A percentile compares a stretch with the other conserved stretches of the same genome.
Conservation (phyloP, 2,329 filamentous ascomycete genomes). For the Fusarium marasasianum region DNA sequence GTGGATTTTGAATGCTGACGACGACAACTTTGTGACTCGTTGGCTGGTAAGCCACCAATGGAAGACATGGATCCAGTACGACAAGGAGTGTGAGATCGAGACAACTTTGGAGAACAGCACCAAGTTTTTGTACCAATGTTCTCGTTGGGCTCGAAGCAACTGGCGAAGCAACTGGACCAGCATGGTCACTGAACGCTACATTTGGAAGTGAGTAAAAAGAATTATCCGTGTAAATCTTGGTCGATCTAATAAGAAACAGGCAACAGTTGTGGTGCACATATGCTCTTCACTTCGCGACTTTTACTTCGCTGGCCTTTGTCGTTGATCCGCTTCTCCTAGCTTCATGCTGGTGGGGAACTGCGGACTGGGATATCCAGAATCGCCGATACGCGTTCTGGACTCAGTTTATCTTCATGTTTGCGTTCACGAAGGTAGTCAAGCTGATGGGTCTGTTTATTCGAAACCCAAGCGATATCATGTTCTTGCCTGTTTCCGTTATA, state of each 20-base stretch:
- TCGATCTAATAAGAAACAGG: constrained; percentile 57
- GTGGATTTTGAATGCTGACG: constrained; percentile 92
- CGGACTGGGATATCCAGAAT: constrained; percentile 62
- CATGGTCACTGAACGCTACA: constrained; percentile 81
- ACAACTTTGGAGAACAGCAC: constrained; percentile 90
- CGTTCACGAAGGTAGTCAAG: constrained; percentile 90
- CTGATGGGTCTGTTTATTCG: constrained; percentile 85
- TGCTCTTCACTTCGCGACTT: constrained; percentile 89
- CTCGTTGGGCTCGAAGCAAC: constrained; percentile 95
- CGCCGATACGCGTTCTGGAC: constrained; percentile 67
- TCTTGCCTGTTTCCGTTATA: constrained; percentile 83
- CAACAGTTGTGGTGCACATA: constrained; percentile 95
- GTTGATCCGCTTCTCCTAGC: constrained; percentile 79
- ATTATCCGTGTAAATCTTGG: neutral
- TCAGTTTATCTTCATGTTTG: constrained; percentile 78
- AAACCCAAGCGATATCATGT: constrained; percentile 82
- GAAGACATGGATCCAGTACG: constrained; percentile 96
- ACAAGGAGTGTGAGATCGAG: constrained; percentile 88
- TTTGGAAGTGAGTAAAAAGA: constrained; percentile 80
- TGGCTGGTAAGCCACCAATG: constrained; percentile 93
- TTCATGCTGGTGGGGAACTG: constrained; percentile 75
- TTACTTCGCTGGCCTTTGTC: constrained; percentile 86
- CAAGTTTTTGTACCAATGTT: constrained; percentile 92
- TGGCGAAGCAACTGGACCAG: constrained; percentile 97
- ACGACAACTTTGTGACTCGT: constrained; percentile 97